These are phyloP conservation scores for Parathielavia appendiculata DNA, from an alignment of 495 filamentous ascomycete species.

Conservation along the genomic window DNA sequence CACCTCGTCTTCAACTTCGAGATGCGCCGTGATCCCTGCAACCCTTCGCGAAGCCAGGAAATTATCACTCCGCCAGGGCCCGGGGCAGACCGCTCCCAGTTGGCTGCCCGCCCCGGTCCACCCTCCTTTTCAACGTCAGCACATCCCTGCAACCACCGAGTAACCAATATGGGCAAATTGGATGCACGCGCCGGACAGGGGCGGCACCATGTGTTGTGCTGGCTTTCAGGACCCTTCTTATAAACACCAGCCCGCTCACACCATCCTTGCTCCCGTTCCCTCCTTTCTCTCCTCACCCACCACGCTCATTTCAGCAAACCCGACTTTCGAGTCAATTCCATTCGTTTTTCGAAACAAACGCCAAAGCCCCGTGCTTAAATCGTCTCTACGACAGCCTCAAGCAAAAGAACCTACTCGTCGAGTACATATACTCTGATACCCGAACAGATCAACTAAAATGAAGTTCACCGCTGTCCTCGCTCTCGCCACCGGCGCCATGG, in stretches of 20 bases:
- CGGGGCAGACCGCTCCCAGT: conserved; percentile 13
- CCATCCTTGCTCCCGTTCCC: conserved; percentile 29
- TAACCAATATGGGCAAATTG: conserved; percentile 9
- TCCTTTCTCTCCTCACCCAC: conserved; percentile 40
- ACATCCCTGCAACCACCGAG: conserved; percentile 12
- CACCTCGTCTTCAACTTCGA: too few relatives aligned
- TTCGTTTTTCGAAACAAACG: conserved; percentile 41
- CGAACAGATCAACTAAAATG: conserved; percentile 67
- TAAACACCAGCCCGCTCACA: conserved; percentile 35
- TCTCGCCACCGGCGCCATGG: conserved; percentile 58
- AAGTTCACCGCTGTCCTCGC: conserved; percentile 65
- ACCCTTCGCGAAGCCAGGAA: conserved; percentile 13
- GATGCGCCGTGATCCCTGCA: conserved; percentile 15
- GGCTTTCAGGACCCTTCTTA: background rate
- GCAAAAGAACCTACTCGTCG: conserved; percentile 30
- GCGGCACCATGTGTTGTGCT: background rate
- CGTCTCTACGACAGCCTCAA: conserved; percentile 10
- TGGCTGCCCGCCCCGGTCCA: conserved; percentile 16
- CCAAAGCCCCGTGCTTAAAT: conserved; percentile 2
- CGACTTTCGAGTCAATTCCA: conserved; percentile 59
- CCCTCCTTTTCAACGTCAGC: conserved; percentile 9
- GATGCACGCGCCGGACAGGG: background rate
- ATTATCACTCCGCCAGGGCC: conserved; percentile 8
- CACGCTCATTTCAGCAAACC: conserved; percentile 42
- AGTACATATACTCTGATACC: conserved; percentile 42